Evolutionary conservation across 495 filamentous ascomycete species (phyloP).

Genomic region (Opeltia flavorubescens): DNA sequence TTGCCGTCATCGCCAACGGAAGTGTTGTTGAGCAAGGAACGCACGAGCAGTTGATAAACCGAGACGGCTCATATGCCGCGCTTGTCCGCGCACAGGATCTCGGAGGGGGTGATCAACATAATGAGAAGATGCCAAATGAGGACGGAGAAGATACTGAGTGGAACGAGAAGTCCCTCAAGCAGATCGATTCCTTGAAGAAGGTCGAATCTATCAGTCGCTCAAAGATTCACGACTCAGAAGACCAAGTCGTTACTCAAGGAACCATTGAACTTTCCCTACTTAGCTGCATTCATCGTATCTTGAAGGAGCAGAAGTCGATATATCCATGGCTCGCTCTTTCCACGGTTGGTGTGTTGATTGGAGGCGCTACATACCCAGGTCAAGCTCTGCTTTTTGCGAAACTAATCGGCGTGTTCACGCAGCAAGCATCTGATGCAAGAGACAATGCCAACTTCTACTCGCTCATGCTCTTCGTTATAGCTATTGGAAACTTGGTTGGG

Average conservation of each 20-base stretch:
- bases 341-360: not conserved
- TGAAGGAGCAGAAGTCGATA: not conserved
- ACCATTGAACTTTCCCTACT: not conserved
- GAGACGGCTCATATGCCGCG: conserved; percentile 30
- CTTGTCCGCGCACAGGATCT: conserved; percentile 21
- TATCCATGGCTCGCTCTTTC: not conserved
- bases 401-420: conserved; percentile 19
- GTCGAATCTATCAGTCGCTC: not conserved
- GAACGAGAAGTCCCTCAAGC: not conserved
- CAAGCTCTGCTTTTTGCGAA: conserved; percentile 27
- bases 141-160: not conserved
- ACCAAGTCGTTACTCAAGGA: not conserved
- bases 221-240: not conserved
- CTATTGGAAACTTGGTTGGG: conserved; percentile 28
- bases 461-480: conserved; percentile 42
- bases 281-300: conserved; percentile 1
- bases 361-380: conserved; percentile 11
- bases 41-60: conserved; percentile 28
- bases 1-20: conserved; percentile 37
- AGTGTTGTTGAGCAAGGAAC: conserved; percentile 33
- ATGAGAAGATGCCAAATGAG: not conserved
- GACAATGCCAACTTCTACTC: conserved; percentile 39
- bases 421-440: conserved; percentile 1
- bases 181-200: not conserved
- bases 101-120: not conserved